These are phyloP conservation scores for Scenedesmus sp. DNA, from an alignment of 163 green algal species.

Conservation along the genomic window DNA sequence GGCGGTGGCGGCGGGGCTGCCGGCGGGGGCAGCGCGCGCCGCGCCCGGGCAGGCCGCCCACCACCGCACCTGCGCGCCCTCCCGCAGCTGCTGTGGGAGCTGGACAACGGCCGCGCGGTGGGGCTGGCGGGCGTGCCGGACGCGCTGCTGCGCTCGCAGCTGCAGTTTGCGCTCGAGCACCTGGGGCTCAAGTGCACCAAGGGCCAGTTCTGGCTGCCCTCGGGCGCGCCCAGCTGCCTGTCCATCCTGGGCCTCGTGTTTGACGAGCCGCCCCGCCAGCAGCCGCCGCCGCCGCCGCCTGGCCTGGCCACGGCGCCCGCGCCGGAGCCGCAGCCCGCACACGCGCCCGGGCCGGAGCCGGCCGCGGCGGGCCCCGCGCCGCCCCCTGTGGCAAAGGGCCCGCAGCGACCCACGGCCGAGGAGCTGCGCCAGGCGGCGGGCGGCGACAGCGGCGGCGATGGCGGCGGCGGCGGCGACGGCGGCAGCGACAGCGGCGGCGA, in stretches of 20 bases:
- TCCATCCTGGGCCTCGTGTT: conserved; percentile 65
- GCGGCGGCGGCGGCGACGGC: too few relatives aligned
- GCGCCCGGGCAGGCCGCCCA: too few relatives aligned
- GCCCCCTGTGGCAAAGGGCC: too few relatives aligned
- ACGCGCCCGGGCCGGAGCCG: background rate
- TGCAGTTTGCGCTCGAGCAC: conserved; percentile 59
- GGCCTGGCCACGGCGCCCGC: conserved; percentile 1
- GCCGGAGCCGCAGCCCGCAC: too few relatives aligned
- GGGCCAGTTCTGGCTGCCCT: conserved; percentile 56
- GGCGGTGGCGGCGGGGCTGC: background rate
- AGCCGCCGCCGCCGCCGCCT: background rate
- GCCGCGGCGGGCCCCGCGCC: background rate
- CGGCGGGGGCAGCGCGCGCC: too few relatives aligned
- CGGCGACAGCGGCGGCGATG: conserved; percentile 25
- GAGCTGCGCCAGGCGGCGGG: too few relatives aligned
- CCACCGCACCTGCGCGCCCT: background rate
- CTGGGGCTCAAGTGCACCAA: conserved; percentile 59
- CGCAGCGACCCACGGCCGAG: too few relatives aligned
- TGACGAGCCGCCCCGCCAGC: conserved; percentile 52
- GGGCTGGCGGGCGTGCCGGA: conserved; percentile 57
- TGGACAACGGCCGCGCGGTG: conserved; percentile 59
- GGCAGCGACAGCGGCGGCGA: too few relatives aligned
- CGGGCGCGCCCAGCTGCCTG: conserved; percentile 44
- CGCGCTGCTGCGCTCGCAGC: conserved; percentile 44
- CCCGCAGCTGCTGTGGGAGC: conserved; percentile 61